Base-by-base conservation (phyloP, 2,329 filamentous ascomycete genomes). In the Leptographium lundbergii region DNA sequence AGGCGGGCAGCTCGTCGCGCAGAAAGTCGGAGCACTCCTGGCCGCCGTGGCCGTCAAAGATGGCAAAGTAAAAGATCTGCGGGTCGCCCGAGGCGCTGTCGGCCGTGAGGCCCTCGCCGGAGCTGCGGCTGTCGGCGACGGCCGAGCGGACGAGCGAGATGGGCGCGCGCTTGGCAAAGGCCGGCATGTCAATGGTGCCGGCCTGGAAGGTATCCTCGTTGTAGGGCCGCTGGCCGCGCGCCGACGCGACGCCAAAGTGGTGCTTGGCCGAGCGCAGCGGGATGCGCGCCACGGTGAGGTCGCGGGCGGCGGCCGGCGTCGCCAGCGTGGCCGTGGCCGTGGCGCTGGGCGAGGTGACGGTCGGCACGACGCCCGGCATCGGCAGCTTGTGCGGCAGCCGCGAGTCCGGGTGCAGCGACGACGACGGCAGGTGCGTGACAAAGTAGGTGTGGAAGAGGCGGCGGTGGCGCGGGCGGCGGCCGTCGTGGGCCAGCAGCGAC, bases 191-290 rank as follows among this genome's bases (percentile, higher is more conserved):
- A 62, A 99, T 88, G 10, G 94, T 95, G 59, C 94, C 94, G 1
- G 92, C 94, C 73, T 97, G 92, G 69, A 91, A 90, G 13, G 90
- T 82, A 69, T 99, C 94, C 72, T 99, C 94, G 70, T 97, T 97
- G 71, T 94, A 90, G 0, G 86, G 84, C 13, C 94, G 83, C 59
- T 87, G 89, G 25, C 94, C 94, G 55, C 94, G 82, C 36, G 87
- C 87, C 50, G 87, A 81, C 14, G 82, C 82, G 27, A 84, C 88
- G 29, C 94, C 94, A 67, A 95, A 96, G 73, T 99, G 94, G 69
- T 99, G 94, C 69, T 97, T 97, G 34, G 94, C 94, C 66, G 88
- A 91, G 66, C 87, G 88, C 62, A 99, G 76, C 6, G 94, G 94
- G 68, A 99, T 99, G 42, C 94, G 88, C 54, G 97, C 94, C 6